Evolutionary conservation across 352 stramenopile species (phyloP).

Genomic region (Globisporangium orthogonon): DNA sequence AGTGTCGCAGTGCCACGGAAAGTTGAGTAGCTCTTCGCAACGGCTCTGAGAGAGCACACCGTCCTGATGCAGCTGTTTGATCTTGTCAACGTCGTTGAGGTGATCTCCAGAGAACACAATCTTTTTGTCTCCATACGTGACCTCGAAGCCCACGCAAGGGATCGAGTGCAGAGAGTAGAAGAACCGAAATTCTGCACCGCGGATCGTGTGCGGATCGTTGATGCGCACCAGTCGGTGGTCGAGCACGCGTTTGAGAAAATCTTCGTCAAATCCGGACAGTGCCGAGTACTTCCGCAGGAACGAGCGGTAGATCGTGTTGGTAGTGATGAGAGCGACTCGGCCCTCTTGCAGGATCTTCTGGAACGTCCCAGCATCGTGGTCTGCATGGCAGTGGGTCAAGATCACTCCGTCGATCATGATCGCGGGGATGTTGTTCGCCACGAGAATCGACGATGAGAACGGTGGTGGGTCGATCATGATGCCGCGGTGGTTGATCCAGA

Average conservation of each 20-base stretch:
- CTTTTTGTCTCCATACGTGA: conserved; percentile 89
- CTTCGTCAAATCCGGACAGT: conserved; percentile 87
- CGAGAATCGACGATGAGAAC: conserved; percentile 82
- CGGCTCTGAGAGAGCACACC: conserved; percentile 83
- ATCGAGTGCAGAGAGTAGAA: conserved; percentile 96
- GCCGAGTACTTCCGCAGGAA: conserved; percentile 96
- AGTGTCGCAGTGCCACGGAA: conserved; percentile 91
- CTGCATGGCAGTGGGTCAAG: conserved; percentile 94
- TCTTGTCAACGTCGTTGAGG: conserved; percentile 93
- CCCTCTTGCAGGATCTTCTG: conserved; percentile 95
- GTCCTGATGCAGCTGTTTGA: conserved; percentile 68
- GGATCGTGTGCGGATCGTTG: conserved; percentile 91
- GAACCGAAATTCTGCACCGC: conserved; percentile 93
- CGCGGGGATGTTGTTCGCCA: conserved; percentile 84
- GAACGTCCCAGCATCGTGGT: conserved; percentile 96
- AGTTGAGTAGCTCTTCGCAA: conserved; percentile 89
- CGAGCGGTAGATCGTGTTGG: conserved; percentile 94
- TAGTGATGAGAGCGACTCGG: conserved; percentile 93
- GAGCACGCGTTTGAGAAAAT: conserved; percentile 90
- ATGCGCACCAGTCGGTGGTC: conserved; percentile 90
- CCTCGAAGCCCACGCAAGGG: conserved; percentile 93
- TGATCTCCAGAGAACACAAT: conserved; percentile 96
- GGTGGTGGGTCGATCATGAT: conserved; percentile 97
- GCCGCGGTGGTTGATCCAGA: conserved; percentile 95
- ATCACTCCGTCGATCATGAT: conserved; percentile 95